These are phyloP conservation scores for Annulohypoxylon bovei DNA, from an alignment of 495 filamentous ascomycete genomes.

Conservation along the genomic window DNA sequence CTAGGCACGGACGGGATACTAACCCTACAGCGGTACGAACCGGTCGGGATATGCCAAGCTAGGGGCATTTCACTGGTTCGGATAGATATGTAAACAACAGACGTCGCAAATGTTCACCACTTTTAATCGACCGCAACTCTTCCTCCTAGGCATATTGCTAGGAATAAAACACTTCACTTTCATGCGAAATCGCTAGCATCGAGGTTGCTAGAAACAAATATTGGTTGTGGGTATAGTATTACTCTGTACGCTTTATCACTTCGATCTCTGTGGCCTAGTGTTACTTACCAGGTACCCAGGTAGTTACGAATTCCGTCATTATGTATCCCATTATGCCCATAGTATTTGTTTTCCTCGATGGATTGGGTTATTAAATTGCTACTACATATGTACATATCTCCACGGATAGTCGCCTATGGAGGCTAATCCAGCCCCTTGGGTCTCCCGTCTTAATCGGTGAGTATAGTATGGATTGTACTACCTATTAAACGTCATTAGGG, in stretches of 20 bases:
- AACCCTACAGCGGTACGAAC: conserved; percentile 22
- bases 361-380: conserved; percentile 10
- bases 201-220: neutral
- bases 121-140: conserved; percentile 1
- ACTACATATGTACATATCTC: too few relatives aligned
- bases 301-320: conserved; percentile 8
- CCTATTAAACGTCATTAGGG: neutral
- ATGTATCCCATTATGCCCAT: neutral
- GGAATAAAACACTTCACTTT: conserved; percentile 8
- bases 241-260: conserved; percentile 13
- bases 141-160: neutral
- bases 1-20: conserved; percentile 22
- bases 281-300: too few relatives aligned
- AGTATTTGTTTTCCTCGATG: neutral
- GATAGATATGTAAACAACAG: conserved; percentile 6
- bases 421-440: neutral
- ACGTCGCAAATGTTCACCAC: conserved; percentile 5
- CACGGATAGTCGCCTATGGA: conserved; percentile 6
- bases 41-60: conserved; percentile 20
- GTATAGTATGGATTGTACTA: conserved; percentile 25
- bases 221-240: conserved; percentile 3
- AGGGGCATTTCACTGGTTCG: conserved; percentile 14
- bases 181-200: neutral
- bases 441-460: conserved; percentile 19
- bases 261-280: neutral